Percentiles rank a stretch among this genome's conserved stretches.
Evolutionary conservation across 2,329 filamentous ascomycete species (phyloP).

Genomic region (Penicillium janthinellum): DNA sequence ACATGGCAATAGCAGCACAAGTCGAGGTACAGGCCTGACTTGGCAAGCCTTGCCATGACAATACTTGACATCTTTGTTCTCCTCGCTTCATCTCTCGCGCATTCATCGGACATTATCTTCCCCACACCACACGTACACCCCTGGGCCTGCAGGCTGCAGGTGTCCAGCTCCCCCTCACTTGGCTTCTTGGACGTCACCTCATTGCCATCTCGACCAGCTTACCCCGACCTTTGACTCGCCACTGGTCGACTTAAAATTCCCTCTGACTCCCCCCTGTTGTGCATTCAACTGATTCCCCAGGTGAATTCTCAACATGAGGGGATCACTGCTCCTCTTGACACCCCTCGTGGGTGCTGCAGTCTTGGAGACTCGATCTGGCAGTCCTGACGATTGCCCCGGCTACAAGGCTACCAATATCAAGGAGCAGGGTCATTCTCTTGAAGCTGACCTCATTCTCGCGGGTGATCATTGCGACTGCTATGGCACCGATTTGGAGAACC

Average conservation of each 20-base stretch:
- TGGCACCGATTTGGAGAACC: slow-evolving; percentile 57
- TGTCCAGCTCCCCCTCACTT: neutral
- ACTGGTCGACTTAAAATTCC: neutral
- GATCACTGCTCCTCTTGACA: slow-evolving; percentile 28
- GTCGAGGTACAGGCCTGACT: neutral
- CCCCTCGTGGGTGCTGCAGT: slow-evolving; percentile 34
- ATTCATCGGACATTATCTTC: slow-evolving; percentile 16
- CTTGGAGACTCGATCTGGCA: slow-evolving; percentile 17
- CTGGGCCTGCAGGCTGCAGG: neutral
- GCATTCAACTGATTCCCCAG: slow-evolving; percentile 6
- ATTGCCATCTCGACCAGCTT: neutral
- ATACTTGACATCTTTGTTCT: neutral
- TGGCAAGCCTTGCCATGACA: slow-evolving; percentile 1
- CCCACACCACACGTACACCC: neutral
- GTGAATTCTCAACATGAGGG: slow-evolving; percentile 27
- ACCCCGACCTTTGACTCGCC: neutral
- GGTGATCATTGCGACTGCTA: slow-evolving; percentile 65
- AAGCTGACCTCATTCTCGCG: slow-evolving; percentile 69
- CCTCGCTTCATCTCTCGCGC: neutral
- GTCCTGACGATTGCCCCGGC: slow-evolving; percentile 36
- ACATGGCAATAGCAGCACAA: neutral
- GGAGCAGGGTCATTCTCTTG: slow-evolving; percentile 53
- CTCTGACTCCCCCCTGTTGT: neutral
- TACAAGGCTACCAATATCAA: slow-evolving; percentile 42
- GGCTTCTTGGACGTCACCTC: neutral